Evolutionary conservation across 1,284 basidiomycete genomes (phyloP).

Genomic region (Marasmius sp.): DNA sequence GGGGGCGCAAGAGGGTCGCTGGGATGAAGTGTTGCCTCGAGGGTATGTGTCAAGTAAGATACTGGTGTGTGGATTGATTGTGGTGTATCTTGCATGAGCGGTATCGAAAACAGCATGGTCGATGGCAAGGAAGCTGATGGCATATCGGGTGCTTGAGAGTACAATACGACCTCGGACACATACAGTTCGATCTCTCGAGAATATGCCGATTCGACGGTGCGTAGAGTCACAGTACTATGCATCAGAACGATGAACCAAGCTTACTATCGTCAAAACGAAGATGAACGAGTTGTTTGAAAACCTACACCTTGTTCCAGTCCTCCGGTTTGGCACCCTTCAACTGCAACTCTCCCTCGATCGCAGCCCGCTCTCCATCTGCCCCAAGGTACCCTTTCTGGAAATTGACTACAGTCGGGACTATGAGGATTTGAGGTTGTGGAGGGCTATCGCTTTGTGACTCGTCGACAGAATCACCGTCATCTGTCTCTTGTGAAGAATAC

Average conservation of each 20-base stretch:
- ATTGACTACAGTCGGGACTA: conserved; percentile 63
- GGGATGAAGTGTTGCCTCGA: conserved; percentile 66
- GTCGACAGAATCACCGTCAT: conserved; percentile 13
- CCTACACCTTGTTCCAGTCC: conserved; percentile 71
- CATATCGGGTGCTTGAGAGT: conserved; percentile 34
- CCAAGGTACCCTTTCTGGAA: conserved; percentile 83
- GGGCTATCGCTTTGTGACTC: not conserved
- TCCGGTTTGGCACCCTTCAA: conserved; percentile 63
- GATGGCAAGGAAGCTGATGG: conserved; percentile 46
- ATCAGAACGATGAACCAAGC: conserved; percentile 12
- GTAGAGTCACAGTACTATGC: conserved; percentile 60
- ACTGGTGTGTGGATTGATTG: conserved; percentile 72
- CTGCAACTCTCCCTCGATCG: conserved; percentile 81
- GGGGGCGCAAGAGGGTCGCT: conserved; percentile 36
- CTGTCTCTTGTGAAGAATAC: conserved; percentile 43
- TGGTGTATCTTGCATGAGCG: conserved; percentile 69
- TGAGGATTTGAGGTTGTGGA: conserved; percentile 56
- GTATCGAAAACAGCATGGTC: conserved; percentile 74
- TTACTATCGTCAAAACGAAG: conserved; percentile 10
- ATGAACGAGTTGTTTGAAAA: conserved; percentile 12
- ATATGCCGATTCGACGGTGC: conserved; percentile 64
- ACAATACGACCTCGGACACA: conserved; percentile 52
- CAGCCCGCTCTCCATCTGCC: conserved; percentile 73
- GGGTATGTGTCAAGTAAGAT: conserved; percentile 64
- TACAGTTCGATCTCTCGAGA: conserved; percentile 65